These are phyloP conservation scores for Boeremia lycopersici DNA, from an alignment of 2,329 filamentous ascomycete species.

Conservation along the genomic window DNA sequence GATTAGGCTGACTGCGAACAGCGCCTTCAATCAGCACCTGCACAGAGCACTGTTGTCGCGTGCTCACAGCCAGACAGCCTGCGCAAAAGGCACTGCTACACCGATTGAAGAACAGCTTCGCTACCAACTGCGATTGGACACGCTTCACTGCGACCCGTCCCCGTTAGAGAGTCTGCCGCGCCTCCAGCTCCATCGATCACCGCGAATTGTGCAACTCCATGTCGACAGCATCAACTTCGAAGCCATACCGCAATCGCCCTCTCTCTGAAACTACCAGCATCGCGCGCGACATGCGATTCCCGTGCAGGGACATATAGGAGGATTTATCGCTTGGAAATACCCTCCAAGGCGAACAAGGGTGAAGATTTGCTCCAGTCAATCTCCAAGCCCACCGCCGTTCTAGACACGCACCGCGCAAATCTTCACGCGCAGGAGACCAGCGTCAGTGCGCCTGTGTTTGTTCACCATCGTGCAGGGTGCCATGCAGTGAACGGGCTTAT, in stretches of 20 bases:
- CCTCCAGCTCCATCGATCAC: constrained; percentile 13
- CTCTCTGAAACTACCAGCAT: constrained; percentile 3
- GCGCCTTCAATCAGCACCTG: constrained; percentile 7
- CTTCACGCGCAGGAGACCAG: not conserved
- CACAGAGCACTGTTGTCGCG: constrained; percentile 1
- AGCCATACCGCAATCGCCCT: constrained; percentile 3
- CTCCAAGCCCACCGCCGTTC: constrained; percentile 1
- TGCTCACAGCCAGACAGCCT: constrained; percentile 4
- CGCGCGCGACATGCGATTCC: constrained; percentile 18
- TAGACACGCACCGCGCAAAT: constrained; percentile 1
- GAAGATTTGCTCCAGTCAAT: constrained; percentile 20
- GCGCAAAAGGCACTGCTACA: constrained; percentile 7
- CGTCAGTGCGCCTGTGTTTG: constrained; percentile 2
- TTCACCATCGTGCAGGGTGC: constrained; percentile 21
- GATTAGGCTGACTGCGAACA: constrained; percentile 11
- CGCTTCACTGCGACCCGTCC: not conserved
- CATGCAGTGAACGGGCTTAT: constrained; percentile 33
- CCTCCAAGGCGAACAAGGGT: constrained; percentile 6
- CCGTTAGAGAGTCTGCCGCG: constrained; percentile 4
- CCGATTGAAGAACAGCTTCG: not conserved
- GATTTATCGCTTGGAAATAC: constrained; percentile 2
- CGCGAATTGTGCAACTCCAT: constrained; percentile 22
- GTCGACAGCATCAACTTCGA: constrained; percentile 20
- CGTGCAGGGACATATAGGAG: constrained; percentile 22
- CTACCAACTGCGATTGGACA: not conserved